Evolutionary conservation across 2,329 filamentous ascomycete genomes (phyloP), one percentile per base, ranked within the genome.

Genomic region (Diaporthe sp.): DNA sequence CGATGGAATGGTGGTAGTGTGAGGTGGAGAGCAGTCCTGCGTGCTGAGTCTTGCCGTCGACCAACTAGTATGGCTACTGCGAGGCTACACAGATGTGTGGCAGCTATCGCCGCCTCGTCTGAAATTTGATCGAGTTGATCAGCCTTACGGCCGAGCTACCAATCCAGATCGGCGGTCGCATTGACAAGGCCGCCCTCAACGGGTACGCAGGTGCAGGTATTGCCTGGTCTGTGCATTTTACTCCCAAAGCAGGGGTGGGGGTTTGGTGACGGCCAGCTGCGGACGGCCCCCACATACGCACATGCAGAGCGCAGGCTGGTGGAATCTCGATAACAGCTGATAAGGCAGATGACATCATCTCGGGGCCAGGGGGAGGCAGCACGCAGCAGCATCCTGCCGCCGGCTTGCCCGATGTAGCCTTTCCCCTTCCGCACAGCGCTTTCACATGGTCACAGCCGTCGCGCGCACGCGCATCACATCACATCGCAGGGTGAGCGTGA

Each of bases 141-240:
- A 71, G 72, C 72, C 72, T 74, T 74, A 55, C 63, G 28, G 28
- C 42, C 25, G 17, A 44, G 60, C 72, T 57, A 17, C 53, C 44
- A 75, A 44, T 44, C 34, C 20, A 65, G 61, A 49, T 67, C 42
- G 42, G 61, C 61, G 61, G 61, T 49, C 61, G 61, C 61, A 34
- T 34, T 25, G 25, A 34, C 42, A 65, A 47, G 61, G 28, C 61
- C 42, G 42, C 25, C 25, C 28, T 47, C 61, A 65, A 68, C 44
- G 61, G 25, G 42, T 5, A 12, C 47, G 28, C 44, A 51, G 25
- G 42, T 37, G 28, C 13, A 10, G 37, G n/a, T 63, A 37, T 20
- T 25, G 63, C 42, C 47, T 68, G 65, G 65, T 68, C 65, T 68
- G 65, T 68, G 65, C 65, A 39, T 53, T 22, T 53, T 28, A 39